phyloP scores from a whole-genome alignment of 495 filamentous ascomycete genomes.

The Penicillium ucsense region DNA sequence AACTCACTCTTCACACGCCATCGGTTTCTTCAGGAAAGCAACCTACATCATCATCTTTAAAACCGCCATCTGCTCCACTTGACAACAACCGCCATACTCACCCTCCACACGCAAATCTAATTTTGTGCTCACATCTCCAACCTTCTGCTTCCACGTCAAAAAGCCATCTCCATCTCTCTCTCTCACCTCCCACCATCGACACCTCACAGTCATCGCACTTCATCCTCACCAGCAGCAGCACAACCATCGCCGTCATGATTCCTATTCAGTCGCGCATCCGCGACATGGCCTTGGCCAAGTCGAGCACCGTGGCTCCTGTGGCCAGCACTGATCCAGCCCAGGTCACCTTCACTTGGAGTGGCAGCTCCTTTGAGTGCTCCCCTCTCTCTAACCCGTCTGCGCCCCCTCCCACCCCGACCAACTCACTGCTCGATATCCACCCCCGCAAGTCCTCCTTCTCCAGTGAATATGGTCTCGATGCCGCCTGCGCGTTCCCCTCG shows the following conservation, averaged over 20 bases:
- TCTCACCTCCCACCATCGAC: background rate
- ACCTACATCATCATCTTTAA: no score
- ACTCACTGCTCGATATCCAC: conserved; percentile 34
- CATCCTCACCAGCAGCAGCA: no score
- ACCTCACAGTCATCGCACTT: background rate
- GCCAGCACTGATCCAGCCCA: conserved; percentile 24
- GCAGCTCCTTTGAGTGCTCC: conserved; percentile 27
- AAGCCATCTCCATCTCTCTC: background rate
- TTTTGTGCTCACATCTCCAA: background rate
- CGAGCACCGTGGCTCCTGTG: conserved; percentile 9
- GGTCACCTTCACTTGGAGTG: conserved; percentile 31
- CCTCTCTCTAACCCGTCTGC: conserved; percentile 27
- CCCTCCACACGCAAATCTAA: background rate
- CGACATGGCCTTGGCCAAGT: conserved; percentile 17
- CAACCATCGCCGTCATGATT: conserved; percentile 12
- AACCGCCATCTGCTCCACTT: no score
- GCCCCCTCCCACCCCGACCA: conserved; percentile 30
- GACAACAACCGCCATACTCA: no score
- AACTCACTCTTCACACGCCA: no score
- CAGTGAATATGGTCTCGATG: conserved; percentile 29
- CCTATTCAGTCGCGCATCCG: conserved; percentile 20
- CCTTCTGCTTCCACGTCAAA: background rate
- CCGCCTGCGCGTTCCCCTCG: conserved; percentile 43
- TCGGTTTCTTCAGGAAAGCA: background rate
- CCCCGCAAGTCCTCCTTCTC: conserved; percentile 41